Evolutionary conservation across 1,284 basidiomycete genomes (phyloP), one percentile per base, ranked within the genome.

Genomic region (Microbotryum intermedium): DNA sequence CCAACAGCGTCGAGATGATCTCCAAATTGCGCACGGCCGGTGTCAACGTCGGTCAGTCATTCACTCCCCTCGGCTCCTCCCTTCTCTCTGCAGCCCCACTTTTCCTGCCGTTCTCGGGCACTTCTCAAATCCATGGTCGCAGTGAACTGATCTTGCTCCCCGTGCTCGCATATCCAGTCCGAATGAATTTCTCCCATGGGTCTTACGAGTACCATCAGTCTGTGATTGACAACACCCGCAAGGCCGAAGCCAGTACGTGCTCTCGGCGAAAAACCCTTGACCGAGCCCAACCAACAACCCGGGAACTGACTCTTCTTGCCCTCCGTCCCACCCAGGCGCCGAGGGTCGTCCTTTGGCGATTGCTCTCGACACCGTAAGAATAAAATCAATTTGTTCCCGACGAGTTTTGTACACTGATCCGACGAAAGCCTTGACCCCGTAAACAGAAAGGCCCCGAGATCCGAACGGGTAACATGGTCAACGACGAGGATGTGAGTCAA

Each of bases 121-220:
- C 5, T 11, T 23, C 20, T 18, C 4, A 6, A 34, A 20, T 7
- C 3, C 6, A 7, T 29, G 16, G 4, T 4, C 25, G 7, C 23
- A 20, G 26, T 26, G 23, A 39, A 39, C 25, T 23, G n/a, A 39
- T 16, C 25, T 28, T 23, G 42, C 21, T 45, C 18, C 34, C 28
- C 44, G 16, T n/a, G 23, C 6, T 50, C 25, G 9, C 10, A 30
- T 44, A 26, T 59, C 43, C 70, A 94, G 92, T 95, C 64, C 90
- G 92, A 77, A 95, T 95, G 91, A 95, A 97, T 82, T 94, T 94
- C 76, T 94, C 91, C 58, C 91, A 95, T 83, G 91, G 91, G 58
- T 87, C 86, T 59, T 93, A 97, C 76, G 90, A 91, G 72, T 95
- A 93, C 76, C 93, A 97, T 78, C 90, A 97, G 79, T 91, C 88